Percentiles rank a stretch among this genome's conserved stretches.
Conservation (phyloP, 176 grass and related monocot genomes). For the Carex scoparia region DNA sequence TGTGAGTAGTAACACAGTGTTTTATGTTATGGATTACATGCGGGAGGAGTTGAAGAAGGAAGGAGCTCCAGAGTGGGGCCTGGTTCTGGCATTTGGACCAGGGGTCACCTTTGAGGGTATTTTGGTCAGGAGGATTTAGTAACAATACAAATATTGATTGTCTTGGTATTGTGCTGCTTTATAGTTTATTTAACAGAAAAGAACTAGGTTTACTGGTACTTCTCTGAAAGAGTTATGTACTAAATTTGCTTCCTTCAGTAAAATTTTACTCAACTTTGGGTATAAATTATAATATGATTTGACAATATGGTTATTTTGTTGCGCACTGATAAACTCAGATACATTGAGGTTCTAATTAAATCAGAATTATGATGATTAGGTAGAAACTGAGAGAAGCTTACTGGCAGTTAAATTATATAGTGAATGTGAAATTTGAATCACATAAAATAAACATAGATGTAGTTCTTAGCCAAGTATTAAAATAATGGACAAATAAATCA, state of each 20-base stretch:
- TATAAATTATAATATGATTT: neutral
- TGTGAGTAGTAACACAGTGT: conserved; percentile 76
- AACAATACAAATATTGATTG: conserved; percentile 12
- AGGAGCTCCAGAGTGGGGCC: conserved; percentile 59
- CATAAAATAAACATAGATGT: neutral
- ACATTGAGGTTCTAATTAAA: neutral
- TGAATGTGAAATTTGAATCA: neutral
- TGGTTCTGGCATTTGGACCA: conserved; percentile 83
- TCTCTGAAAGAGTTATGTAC: neutral
- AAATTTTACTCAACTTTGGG: neutral
- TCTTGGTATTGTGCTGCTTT: neutral
- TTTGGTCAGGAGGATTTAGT: conserved; percentile 44
- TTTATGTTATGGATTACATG: conserved; percentile 81
- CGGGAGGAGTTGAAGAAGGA: conserved; percentile 60
- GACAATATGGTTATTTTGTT: neutral
- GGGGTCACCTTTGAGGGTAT: conserved; percentile 90
- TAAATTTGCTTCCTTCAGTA: neutral
- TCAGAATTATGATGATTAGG: neutral
- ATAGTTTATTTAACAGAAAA: conserved; percentile 4
- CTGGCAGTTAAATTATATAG: neutral
- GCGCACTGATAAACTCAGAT: neutral
- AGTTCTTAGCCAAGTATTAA: neutral
- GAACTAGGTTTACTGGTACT: neutral
- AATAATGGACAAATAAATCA: neutral
- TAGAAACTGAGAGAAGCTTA: neutral